phyloP scores from a whole-genome alignment of 768 basidiomycete genomes.

The Boletus edulis region DNA sequence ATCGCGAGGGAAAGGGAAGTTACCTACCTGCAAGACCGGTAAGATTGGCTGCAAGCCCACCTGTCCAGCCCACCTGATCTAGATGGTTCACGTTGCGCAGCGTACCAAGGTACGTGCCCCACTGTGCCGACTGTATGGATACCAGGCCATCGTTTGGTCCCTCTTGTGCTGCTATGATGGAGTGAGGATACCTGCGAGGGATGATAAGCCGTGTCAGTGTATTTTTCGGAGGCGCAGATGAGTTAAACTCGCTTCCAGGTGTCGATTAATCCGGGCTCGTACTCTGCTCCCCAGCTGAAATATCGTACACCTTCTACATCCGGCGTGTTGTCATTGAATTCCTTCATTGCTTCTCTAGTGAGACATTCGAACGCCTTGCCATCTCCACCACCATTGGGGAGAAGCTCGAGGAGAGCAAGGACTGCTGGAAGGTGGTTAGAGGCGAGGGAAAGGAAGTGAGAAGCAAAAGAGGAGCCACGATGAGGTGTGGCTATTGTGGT shows the following conservation, averaged over 20 bases:
- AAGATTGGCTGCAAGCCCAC: constrained; percentile 27
- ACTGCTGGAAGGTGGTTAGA: constrained; percentile 64
- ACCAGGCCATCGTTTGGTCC: constrained; percentile 96
- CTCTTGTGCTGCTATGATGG: constrained; percentile 80
- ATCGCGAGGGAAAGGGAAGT: not conserved
- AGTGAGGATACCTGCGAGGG: constrained; percentile 57
- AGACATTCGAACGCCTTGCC: constrained; percentile 91
- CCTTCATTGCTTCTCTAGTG: constrained; percentile 79
- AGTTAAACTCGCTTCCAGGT: constrained; percentile 63
- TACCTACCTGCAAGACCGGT: constrained; percentile 21
- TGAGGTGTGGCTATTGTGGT: constrained; percentile 97
- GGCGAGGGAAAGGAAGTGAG: constrained; percentile 83
- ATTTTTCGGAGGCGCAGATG: not conserved
- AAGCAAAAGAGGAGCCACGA: constrained; percentile 89
- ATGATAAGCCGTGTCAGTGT: not conserved
- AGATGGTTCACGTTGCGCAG: constrained; percentile 88
- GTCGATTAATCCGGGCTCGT: constrained; percentile 87
- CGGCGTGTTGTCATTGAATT: constrained; percentile 85
- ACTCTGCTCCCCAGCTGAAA: constrained; percentile 93
- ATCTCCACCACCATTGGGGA: constrained; percentile 92
- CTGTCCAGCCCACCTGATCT: constrained; percentile 90
- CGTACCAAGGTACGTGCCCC: constrained; percentile 97
- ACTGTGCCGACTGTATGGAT: constrained; percentile 80
- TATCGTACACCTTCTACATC: constrained; percentile 80
- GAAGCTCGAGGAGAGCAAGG: constrained; percentile 71